Conservation (phyloP, 768 basidiomycete species). For the Serpula lacrymans region DNA sequence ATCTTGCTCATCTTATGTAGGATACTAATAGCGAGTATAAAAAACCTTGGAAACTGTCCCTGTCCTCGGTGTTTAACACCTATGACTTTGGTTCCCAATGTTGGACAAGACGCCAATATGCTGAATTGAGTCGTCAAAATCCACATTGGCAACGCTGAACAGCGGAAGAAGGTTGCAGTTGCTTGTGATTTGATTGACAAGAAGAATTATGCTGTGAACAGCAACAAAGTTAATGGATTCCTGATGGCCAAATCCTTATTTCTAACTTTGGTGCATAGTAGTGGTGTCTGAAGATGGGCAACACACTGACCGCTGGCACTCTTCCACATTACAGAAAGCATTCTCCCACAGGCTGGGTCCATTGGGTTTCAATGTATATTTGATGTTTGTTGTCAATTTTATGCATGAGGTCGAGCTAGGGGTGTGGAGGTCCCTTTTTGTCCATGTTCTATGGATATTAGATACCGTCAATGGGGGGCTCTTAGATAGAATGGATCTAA, state of each 20-base stretch:
- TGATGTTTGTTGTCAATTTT: conserved; percentile 27
- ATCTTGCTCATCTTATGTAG: conserved; percentile 1
- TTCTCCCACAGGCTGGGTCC: conserved; percentile 21
- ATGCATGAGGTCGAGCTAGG: conserved; percentile 39
- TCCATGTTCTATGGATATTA: conserved; percentile 24
- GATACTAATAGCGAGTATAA: conserved; percentile 12
- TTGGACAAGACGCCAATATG: conserved; percentile 18
- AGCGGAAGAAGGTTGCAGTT: conserved; percentile 4
- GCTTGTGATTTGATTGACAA: conserved; percentile 27
- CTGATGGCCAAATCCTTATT: conserved; percentile 21
- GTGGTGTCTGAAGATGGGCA: conserved; percentile 37
- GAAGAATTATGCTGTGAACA: conserved; percentile 19
- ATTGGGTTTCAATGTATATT: conserved; percentile 17
- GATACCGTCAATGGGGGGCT: conserved; percentile 12
- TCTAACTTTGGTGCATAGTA: conserved; percentile 35
- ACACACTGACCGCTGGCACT: no score
- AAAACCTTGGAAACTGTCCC: conserved; percentile 14
- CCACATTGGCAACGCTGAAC: conserved; percentile 9
- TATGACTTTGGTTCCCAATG: conserved; percentile 12
- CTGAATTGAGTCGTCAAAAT: neutral
- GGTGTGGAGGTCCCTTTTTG: conserved; percentile 31
- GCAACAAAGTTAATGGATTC: conserved; percentile 20
- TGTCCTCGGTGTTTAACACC: conserved; percentile 16
- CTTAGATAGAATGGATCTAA: conserved; percentile 14
- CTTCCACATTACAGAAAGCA: conserved; percentile 32